A percentile compares a stretch with the other conserved stretches of the same genome.
phyloP scores from a whole-genome alignment of 352 stramenopile genomes.

The Globisporangium cylindrosporum region DNA sequence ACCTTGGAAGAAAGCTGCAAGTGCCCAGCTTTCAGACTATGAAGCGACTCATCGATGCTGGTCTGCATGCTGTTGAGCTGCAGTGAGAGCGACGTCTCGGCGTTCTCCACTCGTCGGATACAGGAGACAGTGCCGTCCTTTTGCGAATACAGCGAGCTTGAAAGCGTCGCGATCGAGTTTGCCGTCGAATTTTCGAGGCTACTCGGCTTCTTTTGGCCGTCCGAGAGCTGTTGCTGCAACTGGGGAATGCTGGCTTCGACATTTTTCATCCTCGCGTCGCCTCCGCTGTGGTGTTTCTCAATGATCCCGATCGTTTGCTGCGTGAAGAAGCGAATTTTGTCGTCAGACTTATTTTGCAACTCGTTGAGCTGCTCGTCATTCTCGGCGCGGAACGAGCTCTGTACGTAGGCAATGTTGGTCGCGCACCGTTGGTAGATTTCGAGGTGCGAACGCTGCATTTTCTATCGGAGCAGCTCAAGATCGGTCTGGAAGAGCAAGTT shows the following conservation, averaged over 20 bases:
- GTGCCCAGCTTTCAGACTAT: slow-evolving; percentile 23
- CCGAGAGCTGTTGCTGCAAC: slow-evolving; percentile 28
- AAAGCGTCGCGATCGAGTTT: slow-evolving; percentile 12
- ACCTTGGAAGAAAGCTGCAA: slow-evolving; percentile 40
- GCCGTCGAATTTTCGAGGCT: slow-evolving; percentile 23
- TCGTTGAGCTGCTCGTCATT: slow-evolving; percentile 27
- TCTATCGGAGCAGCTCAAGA: slow-evolving; percentile 31
- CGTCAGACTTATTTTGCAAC: slow-evolving; percentile 25
- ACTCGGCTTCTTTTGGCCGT: slow-evolving; percentile 20
- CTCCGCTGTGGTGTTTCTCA: slow-evolving; percentile 24
- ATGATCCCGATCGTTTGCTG: slow-evolving; percentile 27
- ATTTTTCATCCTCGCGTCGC: slow-evolving; percentile 15
- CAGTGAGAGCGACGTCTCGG: slow-evolving; percentile 22
- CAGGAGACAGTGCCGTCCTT: slow-evolving; percentile 21
- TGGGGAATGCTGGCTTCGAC: slow-evolving; percentile 22
- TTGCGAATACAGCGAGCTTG: slow-evolving; percentile 5
- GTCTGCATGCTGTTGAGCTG: slow-evolving; percentile 24
- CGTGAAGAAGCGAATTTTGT: slow-evolving; percentile 31
- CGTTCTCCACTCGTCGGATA: slow-evolving; percentile 28
- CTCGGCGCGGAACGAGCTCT: slow-evolving; percentile 27
- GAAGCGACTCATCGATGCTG: slow-evolving; percentile 23
- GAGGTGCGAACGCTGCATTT: slow-evolving; percentile 24
- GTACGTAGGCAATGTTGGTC: slow-evolving; percentile 29
- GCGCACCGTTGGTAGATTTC: slow-evolving; percentile 30
- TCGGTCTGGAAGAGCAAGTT: slow-evolving; percentile 30